Evolutionary conservation across 306 rosid genomes (phyloP).

Genomic region (Psophocarpus tetragonolobus): DNA sequence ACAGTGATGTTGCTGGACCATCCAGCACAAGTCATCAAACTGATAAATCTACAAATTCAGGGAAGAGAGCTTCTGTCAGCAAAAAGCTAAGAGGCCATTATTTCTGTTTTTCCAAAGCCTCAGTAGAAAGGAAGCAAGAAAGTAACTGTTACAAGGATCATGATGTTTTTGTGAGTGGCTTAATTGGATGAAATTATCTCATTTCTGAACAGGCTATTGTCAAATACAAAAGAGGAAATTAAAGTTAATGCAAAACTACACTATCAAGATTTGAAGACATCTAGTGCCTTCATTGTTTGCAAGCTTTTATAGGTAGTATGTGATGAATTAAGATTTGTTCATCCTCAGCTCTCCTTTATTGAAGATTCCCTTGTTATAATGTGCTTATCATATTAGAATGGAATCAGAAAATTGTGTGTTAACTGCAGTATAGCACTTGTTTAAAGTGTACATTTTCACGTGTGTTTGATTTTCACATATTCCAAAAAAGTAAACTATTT

Average conservation of each 20-base stretch:
- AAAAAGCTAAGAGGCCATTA: slow-evolving; percentile 56
- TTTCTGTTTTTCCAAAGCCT: slow-evolving; percentile 64
- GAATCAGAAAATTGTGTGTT: not conserved
- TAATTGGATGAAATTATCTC: slow-evolving; percentile 23
- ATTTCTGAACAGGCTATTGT: not conserved
- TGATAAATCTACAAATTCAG: slow-evolving; percentile 36
- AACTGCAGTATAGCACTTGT: not conserved
- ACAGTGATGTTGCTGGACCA: slow-evolving; percentile 57
- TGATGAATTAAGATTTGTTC: not conserved
- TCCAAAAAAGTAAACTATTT: too few species aligned
- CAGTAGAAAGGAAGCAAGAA: slow-evolving; percentile 50
- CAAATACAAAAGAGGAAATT: not conserved
- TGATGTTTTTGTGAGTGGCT: slow-evolving; percentile 55
- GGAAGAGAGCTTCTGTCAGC: slow-evolving; percentile 36
- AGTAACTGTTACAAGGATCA: slow-evolving; percentile 47
- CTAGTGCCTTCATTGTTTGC: slow-evolving; percentile 5
- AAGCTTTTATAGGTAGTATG: slow-evolving; percentile 7
- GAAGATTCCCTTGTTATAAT: not conserved
- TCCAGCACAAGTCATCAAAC: slow-evolving; percentile 50
- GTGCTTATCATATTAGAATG: not conserved
- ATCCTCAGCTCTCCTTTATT: not conserved
- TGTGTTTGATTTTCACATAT: too few species aligned
- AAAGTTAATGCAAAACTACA: not conserved
- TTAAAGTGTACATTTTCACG: too few species aligned
- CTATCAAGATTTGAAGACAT: not conserved